A percentile compares a stretch with the other conserved stretches of the same genome.
Conservation (phyloP, 345 rosid genomes). For the Lepidium aucheri region DNA sequence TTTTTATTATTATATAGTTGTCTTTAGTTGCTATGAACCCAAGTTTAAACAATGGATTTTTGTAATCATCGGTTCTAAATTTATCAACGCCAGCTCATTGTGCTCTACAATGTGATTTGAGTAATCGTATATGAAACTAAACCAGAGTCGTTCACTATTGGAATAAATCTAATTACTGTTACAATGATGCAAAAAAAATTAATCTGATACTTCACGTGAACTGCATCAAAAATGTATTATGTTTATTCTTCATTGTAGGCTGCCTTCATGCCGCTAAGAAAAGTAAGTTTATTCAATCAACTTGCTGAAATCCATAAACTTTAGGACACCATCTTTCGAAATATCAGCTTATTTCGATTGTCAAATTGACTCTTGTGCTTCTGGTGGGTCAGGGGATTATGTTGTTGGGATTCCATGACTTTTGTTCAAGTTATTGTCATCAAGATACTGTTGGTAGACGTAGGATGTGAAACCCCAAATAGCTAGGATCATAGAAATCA, state of each 20-base stretch:
- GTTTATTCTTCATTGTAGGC: neutral
- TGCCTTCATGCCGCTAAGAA: neutral
- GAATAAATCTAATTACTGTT: neutral
- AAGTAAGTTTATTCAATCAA: neutral
- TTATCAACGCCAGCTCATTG: no score
- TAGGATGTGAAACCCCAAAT: constrained; percentile 54
- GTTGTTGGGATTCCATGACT: neutral
- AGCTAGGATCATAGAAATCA: constrained; percentile 50
- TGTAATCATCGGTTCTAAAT: no score
- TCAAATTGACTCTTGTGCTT: constrained; percentile 5
- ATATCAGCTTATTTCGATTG: neutral
- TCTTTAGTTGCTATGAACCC: neutral
- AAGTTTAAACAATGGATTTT: neutral
- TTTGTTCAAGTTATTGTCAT: constrained; percentile 10
- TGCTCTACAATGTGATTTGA: neutral
- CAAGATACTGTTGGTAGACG: constrained; percentile 33
- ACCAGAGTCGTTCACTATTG: neutral
- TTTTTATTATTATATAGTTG: no score
- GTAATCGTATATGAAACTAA: neutral
- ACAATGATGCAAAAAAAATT: constrained; percentile 2
- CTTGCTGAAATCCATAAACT: neutral
- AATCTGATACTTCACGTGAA: neutral
- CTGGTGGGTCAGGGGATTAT: neutral
- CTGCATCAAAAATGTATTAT: neutral
- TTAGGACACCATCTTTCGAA: neutral